Evolutionary conservation across 352 stramenopile genomes (phyloP).

Genomic region (Aphanomyces cochlioides): DNA sequence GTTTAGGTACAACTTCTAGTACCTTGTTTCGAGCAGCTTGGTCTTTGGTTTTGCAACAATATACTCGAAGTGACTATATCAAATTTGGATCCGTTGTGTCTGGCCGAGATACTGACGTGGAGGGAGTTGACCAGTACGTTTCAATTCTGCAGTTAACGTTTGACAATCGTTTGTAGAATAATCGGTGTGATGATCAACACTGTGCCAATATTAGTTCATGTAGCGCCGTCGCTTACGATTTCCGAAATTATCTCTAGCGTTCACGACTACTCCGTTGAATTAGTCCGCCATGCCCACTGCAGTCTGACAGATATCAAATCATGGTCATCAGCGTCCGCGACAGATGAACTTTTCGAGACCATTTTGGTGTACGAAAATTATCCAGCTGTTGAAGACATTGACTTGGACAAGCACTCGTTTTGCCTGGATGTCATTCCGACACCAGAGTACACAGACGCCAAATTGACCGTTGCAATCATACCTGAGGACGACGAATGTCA

Average conservation of each 20-base stretch:
- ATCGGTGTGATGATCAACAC: neutral
- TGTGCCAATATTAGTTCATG: no score
- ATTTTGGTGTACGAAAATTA: slow-evolving; percentile 13
- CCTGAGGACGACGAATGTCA: neutral
- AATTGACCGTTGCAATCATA: no score
- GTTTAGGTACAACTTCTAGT: no score
- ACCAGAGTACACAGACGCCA: no score
- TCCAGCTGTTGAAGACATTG: neutral
- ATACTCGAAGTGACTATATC: slow-evolving; percentile 8
- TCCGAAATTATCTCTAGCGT: neutral
- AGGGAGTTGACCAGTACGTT: slow-evolving; percentile 5
- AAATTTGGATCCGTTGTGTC: slow-evolving; percentile 2
- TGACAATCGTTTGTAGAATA: slow-evolving; percentile 10
- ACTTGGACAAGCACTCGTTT: no score
- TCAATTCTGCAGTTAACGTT: neutral
- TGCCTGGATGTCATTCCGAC: no score
- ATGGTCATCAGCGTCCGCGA: neutral
- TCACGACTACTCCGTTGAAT: neutral
- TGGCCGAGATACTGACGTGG: neutral
- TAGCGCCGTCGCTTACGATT: neutral
- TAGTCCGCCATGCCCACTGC: neutral
- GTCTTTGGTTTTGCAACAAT: neutral
- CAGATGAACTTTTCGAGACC: slow-evolving; percentile 4
- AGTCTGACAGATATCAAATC: slow-evolving; percentile 13
- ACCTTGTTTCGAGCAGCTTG: no score